These are phyloP conservation scores for Quercus bicolor DNA, from an alignment of 306 rosid species.

Conservation along the genomic window DNA sequence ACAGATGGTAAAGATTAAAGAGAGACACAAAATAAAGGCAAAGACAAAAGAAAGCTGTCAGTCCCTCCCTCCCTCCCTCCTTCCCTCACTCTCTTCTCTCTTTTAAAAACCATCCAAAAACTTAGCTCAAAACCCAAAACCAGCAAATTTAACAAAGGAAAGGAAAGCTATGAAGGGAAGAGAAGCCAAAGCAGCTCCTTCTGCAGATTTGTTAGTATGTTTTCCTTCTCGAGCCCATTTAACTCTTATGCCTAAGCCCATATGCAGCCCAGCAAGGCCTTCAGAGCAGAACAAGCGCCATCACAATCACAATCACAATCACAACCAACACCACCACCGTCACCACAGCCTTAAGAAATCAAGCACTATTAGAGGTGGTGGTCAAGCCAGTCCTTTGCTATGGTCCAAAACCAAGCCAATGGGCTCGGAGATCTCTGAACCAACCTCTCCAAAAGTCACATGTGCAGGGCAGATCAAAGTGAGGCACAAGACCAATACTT, in stretches of 20 bases:
- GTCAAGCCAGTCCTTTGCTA: slow-evolving; percentile 58
- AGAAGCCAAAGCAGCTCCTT: slow-evolving; percentile 50
- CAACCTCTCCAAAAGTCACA: slow-evolving; percentile 90
- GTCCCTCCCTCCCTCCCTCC: background rate
- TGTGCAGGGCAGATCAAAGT: slow-evolving; percentile 95
- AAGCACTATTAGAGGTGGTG: slow-evolving; percentile 1
- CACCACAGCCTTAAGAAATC: too few species aligned
- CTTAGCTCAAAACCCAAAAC: background rate
- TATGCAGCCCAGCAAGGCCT: slow-evolving; percentile 83
- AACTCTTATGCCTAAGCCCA: slow-evolving; percentile 68
- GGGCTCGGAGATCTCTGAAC: slow-evolving; percentile 64
- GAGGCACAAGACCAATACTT: slow-evolving; percentile 37
- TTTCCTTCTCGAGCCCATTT: slow-evolving; percentile 82
- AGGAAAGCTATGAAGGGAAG: slow-evolving; percentile 38
- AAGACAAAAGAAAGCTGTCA: slow-evolving; percentile 63
- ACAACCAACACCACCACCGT: too few species aligned
- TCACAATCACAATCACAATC: background rate
- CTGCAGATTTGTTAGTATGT: slow-evolving; percentile 83
- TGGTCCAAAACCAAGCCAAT: slow-evolving; percentile 73
- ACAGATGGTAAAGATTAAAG: slow-evolving; percentile 22
- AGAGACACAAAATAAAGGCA: slow-evolving; percentile 32
- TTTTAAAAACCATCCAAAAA: slow-evolving; percentile 41
- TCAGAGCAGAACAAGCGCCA: slow-evolving; percentile 46
- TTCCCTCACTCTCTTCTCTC: slow-evolving; percentile 26
- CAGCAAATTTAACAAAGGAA: slow-evolving; percentile 9